phyloP scores from a whole-genome alignment of 306 rosid species.

The Luffa acutangula region DNA sequence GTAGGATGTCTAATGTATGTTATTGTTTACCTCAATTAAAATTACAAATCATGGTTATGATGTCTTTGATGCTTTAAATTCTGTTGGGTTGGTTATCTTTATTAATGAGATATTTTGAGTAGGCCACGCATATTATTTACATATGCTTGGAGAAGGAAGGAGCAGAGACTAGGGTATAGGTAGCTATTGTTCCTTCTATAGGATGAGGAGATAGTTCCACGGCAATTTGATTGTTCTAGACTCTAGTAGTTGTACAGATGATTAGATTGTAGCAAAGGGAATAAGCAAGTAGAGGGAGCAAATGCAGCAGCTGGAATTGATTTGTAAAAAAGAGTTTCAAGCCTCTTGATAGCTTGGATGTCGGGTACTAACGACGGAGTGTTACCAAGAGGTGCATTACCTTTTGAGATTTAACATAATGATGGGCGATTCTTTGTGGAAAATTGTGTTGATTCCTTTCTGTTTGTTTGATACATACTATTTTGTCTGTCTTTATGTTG shows the following conservation, averaged over 20 bases:
- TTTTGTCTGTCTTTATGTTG: background rate
- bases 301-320: background rate
- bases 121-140: background rate
- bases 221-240: background rate
- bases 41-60: background rate
- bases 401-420: background rate
- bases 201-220: background rate
- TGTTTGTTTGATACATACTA: background rate
- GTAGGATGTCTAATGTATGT: background rate
- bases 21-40: background rate
- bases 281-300: background rate
- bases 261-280: background rate
- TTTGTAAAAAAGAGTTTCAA: background rate
- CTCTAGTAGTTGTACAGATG: background rate
- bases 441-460: background rate
- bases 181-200: background rate
- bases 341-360: background rate
- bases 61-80: background rate
- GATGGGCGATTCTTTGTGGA: background rate
- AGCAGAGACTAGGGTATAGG: background rate
- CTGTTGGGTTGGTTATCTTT: background rate
- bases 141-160: background rate
- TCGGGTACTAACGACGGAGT: background rate
- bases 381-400: background rate
- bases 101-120: background rate